Base-by-base conservation (phyloP, 768 basidiomycete species). In the Pseudohyphozyma bogoriensis region DNA sequence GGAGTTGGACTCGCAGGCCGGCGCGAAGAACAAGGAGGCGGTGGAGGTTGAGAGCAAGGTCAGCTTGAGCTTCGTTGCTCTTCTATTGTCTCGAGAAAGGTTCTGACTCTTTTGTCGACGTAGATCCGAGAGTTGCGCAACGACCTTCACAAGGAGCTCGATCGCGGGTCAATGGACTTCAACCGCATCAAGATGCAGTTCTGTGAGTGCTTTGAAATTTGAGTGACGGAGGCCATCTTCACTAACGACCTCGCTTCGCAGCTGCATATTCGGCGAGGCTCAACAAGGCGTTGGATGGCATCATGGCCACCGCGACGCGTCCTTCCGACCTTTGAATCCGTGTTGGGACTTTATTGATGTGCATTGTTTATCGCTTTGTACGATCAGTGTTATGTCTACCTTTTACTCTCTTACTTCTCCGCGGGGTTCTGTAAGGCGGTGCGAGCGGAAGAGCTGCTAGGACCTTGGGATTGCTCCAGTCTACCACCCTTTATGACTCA, bases 201-300 rank as follows among this genome's bases (percentile, higher is more conserved):
- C 49, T 47, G 65, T 66, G 35, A 31, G 65, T 60, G 28, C n/a
- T 46, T 24, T 36, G n/a, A n/a, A n/a, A n/a, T n/a, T n/a, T n/a
- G n/a, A n/a, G n/a, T n/a, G n/a, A n/a, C n/a, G n/a, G n/a, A n/a
- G n/a, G n/a, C n/a, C 20, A 10, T n/a, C 9, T 18, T n/a, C 28
- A 10, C 3, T 18, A 28, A 3, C 24, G 9, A 15, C 16, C 40
- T 20, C 29, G 3, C 1, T 22, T 47, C 4, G 1, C 13, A n/a
- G 15, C 22, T 46, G 40, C 58, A 9, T 66, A 66, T 42, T 62
- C 60, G 37, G 57, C 62, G 29, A 51, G 55, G 18, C 46, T 66
- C 24, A 66, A 66, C 58, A 60, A 62, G 24, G 58, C 58, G 6
- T 58, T 66, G 55, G 65, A 66, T n/a, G n/a, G n/a, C n/a, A n/a